A percentile compares a stretch with the other conserved stretches of the same genome.
phyloP scores from a whole-genome alignment of 257 asterid species.

The Fraxinus anomala region DNA sequence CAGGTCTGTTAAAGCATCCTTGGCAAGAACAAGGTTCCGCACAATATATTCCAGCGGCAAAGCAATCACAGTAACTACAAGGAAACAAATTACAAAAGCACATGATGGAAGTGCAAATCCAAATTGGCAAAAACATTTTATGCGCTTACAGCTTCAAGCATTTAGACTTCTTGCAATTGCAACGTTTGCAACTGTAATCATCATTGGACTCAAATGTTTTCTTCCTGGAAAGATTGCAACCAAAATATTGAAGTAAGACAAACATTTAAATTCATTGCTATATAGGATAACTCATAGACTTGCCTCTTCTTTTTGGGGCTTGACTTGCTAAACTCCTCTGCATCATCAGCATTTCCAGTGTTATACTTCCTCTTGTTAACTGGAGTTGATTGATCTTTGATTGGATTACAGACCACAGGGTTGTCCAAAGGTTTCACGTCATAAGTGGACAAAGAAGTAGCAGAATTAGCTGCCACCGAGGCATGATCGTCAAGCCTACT shows the following conservation, averaged over 20 bases:
- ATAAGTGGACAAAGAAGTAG: slow-evolving; percentile 32
- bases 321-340: slow-evolving; percentile 40
- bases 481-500: slow-evolving; percentile 27
- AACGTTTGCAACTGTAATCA: slow-evolving; percentile 60
- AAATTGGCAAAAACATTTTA: slow-evolving; percentile 17
- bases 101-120: slow-evolving; percentile 21
- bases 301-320: slow-evolving; percentile 67
- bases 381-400: slow-evolving; percentile 40
- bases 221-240: slow-evolving; percentile 46
- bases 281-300: slow-evolving; percentile 28
- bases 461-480: slow-evolving; percentile 31
- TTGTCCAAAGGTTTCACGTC: slow-evolving; percentile 35
- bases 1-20: slow-evolving; percentile 71
- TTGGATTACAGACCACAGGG: slow-evolving; percentile 35
- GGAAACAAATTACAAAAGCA: slow-evolving; percentile 28
- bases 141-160: slow-evolving; percentile 79
- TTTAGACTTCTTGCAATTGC: slow-evolving; percentile 77
- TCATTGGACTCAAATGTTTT: slow-evolving; percentile 41
- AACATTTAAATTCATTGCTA: slow-evolving; percentile 8
- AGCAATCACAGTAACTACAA: slow-evolving; percentile 83
- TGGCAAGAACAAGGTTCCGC: slow-evolving; percentile 72
- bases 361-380: slow-evolving; percentile 37
- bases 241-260: slow-evolving; percentile 21
- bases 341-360: slow-evolving; percentile 35
- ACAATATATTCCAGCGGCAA: slow-evolving; percentile 77